A percentile compares a stretch with the other conserved stretches of the same genome.
phyloP scores from a whole-genome alignment of 2,329 filamentous ascomycete species.

The Penicillium expansum region DNA sequence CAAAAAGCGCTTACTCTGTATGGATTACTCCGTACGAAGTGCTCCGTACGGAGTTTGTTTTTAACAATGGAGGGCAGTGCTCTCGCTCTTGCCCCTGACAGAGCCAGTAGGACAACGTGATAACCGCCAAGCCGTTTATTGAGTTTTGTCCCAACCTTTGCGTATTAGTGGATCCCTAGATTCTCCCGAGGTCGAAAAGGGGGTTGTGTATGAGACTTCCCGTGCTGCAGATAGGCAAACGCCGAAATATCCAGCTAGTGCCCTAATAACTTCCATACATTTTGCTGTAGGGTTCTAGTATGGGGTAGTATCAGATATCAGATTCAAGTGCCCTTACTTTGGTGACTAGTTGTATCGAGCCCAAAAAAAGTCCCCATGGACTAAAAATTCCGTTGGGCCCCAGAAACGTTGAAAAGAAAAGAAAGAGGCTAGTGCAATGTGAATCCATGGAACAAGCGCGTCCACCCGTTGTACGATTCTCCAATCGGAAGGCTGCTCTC shows the following conservation, averaged over 20 bases:
- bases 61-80: background rate
- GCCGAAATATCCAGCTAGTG: background rate
- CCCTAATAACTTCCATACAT: background rate
- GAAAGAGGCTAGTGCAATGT: constrained; percentile 1
- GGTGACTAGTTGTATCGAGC: too few relatives aligned
- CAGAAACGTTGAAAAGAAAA: constrained; percentile 6
- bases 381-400: constrained; percentile 1
- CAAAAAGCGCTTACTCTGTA: background rate
- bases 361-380: background rate
- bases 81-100: background rate
- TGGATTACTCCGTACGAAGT: too few relatives aligned
- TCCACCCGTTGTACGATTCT: background rate
- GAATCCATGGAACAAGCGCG: constrained; percentile 5
- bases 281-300: background rate
- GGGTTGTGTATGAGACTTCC: background rate
- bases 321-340: background rate
- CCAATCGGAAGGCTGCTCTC: background rate
- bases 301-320: background rate
- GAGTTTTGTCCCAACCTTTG: constrained; percentile 1
- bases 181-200: background rate
- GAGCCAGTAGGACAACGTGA: background rate
- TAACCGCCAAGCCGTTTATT: constrained; percentile 1
- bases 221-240: background rate
- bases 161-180: background rate
- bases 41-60: background rate